phyloP scores from a whole-genome alignment of 1,284 basidiomycete genomes.

The Cutaneotrichosporon spelunceum region DNA sequence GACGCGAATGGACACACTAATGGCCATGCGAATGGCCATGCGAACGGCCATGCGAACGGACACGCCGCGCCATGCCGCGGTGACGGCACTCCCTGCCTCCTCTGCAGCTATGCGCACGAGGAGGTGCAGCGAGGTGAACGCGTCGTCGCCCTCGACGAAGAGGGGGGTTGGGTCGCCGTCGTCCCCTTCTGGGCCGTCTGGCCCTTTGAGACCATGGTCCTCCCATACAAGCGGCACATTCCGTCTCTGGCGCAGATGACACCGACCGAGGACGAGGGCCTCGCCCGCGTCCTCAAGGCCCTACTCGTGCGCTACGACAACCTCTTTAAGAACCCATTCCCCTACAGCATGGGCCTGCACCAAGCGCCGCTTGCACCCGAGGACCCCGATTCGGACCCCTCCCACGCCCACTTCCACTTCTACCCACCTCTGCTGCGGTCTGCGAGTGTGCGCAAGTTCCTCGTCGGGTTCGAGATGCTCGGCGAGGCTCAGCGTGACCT shows the following conservation, averaged over 20 bases:
- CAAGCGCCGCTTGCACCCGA: constrained; percentile 65
- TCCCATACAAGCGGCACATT: constrained; percentile 75
- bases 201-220: constrained; percentile 86
- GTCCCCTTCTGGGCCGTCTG: constrained; percentile 97
- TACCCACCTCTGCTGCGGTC: constrained; percentile 80
- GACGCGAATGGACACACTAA: not conserved
- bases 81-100: constrained; percentile 64
- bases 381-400: constrained; percentile 49
- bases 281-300: constrained; percentile 67
- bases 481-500: constrained; percentile 87
- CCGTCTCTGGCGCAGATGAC: constrained; percentile 64
- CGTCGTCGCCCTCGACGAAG: constrained; percentile 62
- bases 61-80: constrained; percentile 54
- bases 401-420: constrained; percentile 87
- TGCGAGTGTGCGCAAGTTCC: constrained; percentile 80
- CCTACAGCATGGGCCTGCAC: constrained; percentile 93
- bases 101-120: constrained; percentile 78
- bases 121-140: constrained; percentile 64
- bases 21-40: not conserved
- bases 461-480: constrained; percentile 93
- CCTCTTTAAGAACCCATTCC: constrained; percentile 79
- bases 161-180: constrained; percentile 68
- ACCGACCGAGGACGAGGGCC: constrained; percentile 59
- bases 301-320: constrained; percentile 80
- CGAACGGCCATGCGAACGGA: not conserved